Evolutionary conservation across 139 green algal genomes (phyloP), one percentile per base, ranked within the genome.

Genomic region (Zygnema cylindricum): DNA sequence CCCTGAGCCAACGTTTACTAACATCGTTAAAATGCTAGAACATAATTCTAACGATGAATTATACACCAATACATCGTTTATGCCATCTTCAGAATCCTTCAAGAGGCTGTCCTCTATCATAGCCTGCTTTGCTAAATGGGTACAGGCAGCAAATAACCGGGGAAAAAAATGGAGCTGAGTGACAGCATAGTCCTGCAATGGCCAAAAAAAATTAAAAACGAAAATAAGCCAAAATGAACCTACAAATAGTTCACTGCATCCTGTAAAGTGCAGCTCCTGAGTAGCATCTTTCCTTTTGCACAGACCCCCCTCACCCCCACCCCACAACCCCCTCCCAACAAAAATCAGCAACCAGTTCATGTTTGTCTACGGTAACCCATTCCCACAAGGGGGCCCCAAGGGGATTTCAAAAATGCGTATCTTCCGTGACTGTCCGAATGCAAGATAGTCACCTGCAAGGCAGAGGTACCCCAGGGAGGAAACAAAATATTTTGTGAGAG

Each of bases 121-220:
- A 3, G 11, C 41, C 41, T 43, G 40, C 41, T 49, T 3, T 57
- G 40, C 71, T 25, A 79, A 16, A 3, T 43, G 40, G 71, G 11
- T 16, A 79, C 71, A 79, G 11, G 11, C 71, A 3, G 71, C 71
- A 43, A 79, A 11, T 11, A 79, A 79, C 11, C 71, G 71, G 39
- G 71, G 71, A 49, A 79, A 3, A 79, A 43, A 11, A 25, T 16
- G 71, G 7, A 79, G 71, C 71, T 43, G 38, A 25, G 38, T 49
- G 71, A 79, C 11, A 25, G 71, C 71, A 79, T 79, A 79, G 71
- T 79, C 7, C 71, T 79, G 71, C 57, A 73, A 30, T 39, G 71
- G 7, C 71, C 38, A 79, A 43, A 79, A 43, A 43, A 79, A 49
- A 79, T 16, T 7, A 79, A 16, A 3, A 79, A 16, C 7, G 16